Evolutionary conservation across 495 filamentous ascomycete species (phyloP).

Genomic region (Penicillium samsonianum): DNA sequence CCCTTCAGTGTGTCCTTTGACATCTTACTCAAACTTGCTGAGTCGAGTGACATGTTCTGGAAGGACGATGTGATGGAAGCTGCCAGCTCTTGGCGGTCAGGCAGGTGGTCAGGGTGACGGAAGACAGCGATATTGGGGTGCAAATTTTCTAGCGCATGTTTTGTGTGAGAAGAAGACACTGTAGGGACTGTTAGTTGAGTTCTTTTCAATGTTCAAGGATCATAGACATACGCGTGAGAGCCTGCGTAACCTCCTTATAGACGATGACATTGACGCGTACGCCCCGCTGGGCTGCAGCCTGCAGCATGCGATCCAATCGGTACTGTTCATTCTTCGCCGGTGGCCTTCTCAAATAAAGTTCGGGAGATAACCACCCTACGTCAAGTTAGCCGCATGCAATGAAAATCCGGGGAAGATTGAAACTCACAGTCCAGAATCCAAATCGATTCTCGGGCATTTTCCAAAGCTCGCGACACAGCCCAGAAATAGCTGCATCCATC

Average conservation of each 20-base stretch:
- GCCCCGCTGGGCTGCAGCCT: constrained; percentile 82
- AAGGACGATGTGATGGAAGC: constrained; percentile 53
- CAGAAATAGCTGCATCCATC: constrained; percentile 92
- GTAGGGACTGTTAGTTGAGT: not conserved
- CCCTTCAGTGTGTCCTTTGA: constrained; percentile 68
- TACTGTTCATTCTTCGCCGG: constrained; percentile 81
- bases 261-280: constrained; percentile 89
- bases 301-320: constrained; percentile 85
- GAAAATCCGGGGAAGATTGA: not conserved
- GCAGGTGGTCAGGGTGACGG: constrained; percentile 86
- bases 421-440: constrained; percentile 74
- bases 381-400: constrained; percentile 5
- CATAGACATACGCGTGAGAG: constrained; percentile 72
- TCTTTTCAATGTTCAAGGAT: not conserved
- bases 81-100: constrained; percentile 61
- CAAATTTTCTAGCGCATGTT: constrained; percentile 72
- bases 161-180: constrained; percentile 86
- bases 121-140: constrained; percentile 91
- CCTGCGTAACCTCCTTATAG: constrained; percentile 89
- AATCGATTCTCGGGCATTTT: constrained; percentile 79
- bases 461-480: constrained; percentile 81
- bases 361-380: constrained; percentile 80
- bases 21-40: constrained; percentile 56
- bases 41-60: constrained; percentile 53
- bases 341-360: constrained; percentile 86